Base-by-base conservation (phyloP, 257 asterid species). In the Voacanga thouarsii region DNA sequence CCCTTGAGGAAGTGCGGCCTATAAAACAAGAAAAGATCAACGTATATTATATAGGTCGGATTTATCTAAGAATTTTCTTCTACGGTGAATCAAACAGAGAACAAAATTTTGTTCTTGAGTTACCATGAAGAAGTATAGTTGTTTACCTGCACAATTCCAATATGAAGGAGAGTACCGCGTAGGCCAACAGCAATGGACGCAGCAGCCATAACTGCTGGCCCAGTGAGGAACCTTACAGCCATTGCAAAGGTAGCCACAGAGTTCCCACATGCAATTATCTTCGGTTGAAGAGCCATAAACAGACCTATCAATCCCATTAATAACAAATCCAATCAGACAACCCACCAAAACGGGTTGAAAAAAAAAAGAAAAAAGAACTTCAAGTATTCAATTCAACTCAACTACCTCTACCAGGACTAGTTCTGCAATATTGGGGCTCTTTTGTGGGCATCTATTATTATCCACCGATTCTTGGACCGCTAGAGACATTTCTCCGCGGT, bases 1-100 rank as follows among this genome's bases (percentile, higher is more conserved):
- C 82, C 97, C 99, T 88, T 94, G 97, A 71, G 99, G 99, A 79
- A 94, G 97, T 65, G 99, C 99, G 14, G 99, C 98, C 99, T 94
- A 75, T 53, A 33, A 5, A 24, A 78, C 30, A 72, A 76, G 78
- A 77, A 44, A 4, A n/a, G 1, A 19, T 7, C n/a, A 16, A 43
- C 37, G 37, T 1, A 33, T 33, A 33, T 33, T 2, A 23, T 24
- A 19, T 11, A 7, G 16, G 11, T 71, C 41, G 47, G 26, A 71
- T 71, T 45, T 43, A 44, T 7, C 63, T 57, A 16, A 15, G 9
- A 43, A 43, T 47, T 12, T 12, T 11, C 37, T 33, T 33, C 37
- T 33, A 33, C 2, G 37, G 37, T 1, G 37, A 33, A 33, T 33
- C 37, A 33, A 33, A 33, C 37, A 33, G 37, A 33, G 37, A 33